Base-by-base conservation (phyloP, 768 basidiomycete species). In the Amanita inopinata region DNA sequence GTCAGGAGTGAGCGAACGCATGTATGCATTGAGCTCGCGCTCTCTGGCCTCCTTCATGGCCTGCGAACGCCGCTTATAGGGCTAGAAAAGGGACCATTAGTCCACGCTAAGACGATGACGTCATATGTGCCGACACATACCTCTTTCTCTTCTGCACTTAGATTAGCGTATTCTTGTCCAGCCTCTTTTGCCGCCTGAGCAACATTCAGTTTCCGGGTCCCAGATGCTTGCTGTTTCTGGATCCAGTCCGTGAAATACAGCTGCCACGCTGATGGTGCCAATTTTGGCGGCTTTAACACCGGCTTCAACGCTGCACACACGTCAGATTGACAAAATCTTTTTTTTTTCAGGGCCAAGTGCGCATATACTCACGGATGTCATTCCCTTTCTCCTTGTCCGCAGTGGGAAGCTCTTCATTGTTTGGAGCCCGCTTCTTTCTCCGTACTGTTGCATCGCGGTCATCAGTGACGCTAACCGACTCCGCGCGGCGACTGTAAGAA, bases 161-260 rank as follows among this genome's bases (percentile, higher is more conserved):
- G 68, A 49, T 71, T 74, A 32, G 86, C 85, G 57, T 96, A 96
- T 58, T 89, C 87, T 57, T 81, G 78, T 22, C 89, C 91, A 25
- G 92, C 91, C 60, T 93, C 90, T 61, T 93, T 93, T 48, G 92
- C 91, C 28, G 89, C 87, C 58, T 93, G 88, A 11, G 92, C 92
- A 45, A 96, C 89, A 60, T 96, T 94, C 25, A 94, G 74, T 64
- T 94, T 94, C 53, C 87, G 73, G 31, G 74, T 77, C 46, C 79
- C 83, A 17, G 76, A 73, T 46, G 80, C 78, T 61, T 88, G 85
- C 58, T 87, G 83, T 54, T 76, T 74, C 59, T 89, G 84, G 49
- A 96, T 91, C 79, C 87, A 92, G 57, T 94, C 89, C 17, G 90
- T 90, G 59, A 96, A 94, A 63, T 90, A 96, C 33, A 96, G 73